phyloP scores from a whole-genome alignment of 2,329 filamentous ascomycete species.

The Fusarium acutatum region DNA sequence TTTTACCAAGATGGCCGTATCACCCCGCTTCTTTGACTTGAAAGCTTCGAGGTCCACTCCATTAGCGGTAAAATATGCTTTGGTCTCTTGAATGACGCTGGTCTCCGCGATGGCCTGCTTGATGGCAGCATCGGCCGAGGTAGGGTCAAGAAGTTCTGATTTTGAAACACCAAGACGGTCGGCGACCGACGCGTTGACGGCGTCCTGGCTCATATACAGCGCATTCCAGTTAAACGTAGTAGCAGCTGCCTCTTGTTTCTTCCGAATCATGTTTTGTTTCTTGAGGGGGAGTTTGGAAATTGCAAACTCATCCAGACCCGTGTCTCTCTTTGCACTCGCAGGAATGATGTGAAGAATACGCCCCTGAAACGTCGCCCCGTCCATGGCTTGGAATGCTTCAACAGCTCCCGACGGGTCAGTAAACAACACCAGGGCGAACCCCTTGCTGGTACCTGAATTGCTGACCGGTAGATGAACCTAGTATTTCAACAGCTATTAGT shows the following conservation, averaged over 20 bases:
- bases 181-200: conserved; percentile 90
- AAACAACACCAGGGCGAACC: conserved; percentile 89
- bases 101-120: conserved; percentile 98
- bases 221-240: conserved; percentile 97
- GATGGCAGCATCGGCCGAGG: conserved; percentile 90
- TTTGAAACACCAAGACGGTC: conserved; percentile 89
- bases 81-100: conserved; percentile 94
- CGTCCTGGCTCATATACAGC: conserved; percentile 98
- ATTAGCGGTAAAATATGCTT: conserved; percentile 86
- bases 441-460: conserved; percentile 79
- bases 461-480: conserved; percentile 89
- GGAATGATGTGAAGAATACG: conserved; percentile 91
- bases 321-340: conserved; percentile 81
- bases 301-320: conserved; percentile 85
- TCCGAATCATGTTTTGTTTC: conserved; percentile 90
- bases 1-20: conserved; percentile 89
- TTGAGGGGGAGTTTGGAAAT: conserved; percentile 93
- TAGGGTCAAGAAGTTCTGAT: conserved; percentile 92
- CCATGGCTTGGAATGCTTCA: conserved; percentile 79
- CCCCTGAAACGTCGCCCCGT: conserved; percentile 90
- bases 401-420: conserved; percentile 75
- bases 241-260: conserved; percentile 80
- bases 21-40: conserved; percentile 83
- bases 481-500: conserved; percentile 42
- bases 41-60: conserved; percentile 94